Evolutionary conservation across 2,329 filamentous ascomycete genomes (phyloP).

Genomic region (Lachnellula subtilissima): DNA sequence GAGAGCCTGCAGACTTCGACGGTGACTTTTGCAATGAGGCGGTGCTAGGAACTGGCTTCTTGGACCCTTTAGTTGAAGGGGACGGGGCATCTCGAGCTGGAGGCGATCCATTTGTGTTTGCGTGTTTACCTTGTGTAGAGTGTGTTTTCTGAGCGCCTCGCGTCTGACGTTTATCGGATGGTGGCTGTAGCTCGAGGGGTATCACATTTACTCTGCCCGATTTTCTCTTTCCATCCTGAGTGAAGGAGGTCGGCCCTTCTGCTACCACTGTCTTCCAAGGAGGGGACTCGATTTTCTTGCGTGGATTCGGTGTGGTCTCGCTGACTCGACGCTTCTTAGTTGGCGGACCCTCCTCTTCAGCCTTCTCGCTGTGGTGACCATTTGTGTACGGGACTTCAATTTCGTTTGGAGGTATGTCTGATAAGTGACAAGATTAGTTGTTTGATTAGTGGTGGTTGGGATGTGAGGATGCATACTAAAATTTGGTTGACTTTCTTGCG

Average conservation of each 20-base stretch:
- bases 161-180: conserved; percentile 47
- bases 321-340: conserved; percentile 62
- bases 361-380: conserved; percentile 25
- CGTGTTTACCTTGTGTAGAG: conserved; percentile 25
- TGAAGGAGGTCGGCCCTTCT: conserved; percentile 83
- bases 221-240: conserved; percentile 65
- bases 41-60: conserved; percentile 16
- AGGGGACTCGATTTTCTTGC: conserved; percentile 63
- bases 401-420: conserved; percentile 22
- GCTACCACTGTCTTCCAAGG: conserved; percentile 87
- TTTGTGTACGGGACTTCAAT: conserved; percentile 28
- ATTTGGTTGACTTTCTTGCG: conserved; percentile 28
- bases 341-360: conserved; percentile 44
- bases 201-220: conserved; percentile 59
- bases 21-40: conserved; percentile 19
- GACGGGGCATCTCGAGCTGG: conserved; percentile 16
- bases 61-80: conserved; percentile 19
- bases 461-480: conserved; percentile 20
- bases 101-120: conserved; percentile 18
- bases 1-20: conserved; percentile 22
- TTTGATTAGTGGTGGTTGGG: background rate
- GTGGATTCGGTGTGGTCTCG: conserved; percentile 41
- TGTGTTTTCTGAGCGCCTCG: conserved; percentile 39
- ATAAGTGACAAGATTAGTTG: conserved; percentile 12
- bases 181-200: conserved; percentile 48